phyloP scores from a whole-genome alignment of 208 protist genomes.

The Leptomonas pyrrhocoris region DNA sequence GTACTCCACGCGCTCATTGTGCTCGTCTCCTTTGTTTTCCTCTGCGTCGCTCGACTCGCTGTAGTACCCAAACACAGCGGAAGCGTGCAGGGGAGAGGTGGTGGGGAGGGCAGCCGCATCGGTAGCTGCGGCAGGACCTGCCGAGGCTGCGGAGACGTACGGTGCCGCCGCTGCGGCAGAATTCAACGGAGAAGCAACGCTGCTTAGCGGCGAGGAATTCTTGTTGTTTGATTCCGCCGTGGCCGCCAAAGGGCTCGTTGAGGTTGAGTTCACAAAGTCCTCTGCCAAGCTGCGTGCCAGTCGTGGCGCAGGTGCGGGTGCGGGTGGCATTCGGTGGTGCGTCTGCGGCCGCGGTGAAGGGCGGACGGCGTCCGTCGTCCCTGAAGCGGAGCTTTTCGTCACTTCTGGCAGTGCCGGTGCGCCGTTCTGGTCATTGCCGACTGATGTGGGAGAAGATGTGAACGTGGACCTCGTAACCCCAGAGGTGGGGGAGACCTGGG shows the following conservation, averaged over 20 bases:
- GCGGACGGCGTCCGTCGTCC: constrained; percentile 1
- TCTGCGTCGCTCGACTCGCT: constrained; percentile 2
- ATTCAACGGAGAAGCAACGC: not conserved
- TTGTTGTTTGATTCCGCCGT: not conserved
- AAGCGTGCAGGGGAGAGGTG: constrained; percentile 12
- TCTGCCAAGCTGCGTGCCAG: constrained; percentile 31
- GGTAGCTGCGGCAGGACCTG: not conserved
- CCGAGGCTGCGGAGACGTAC: not conserved
- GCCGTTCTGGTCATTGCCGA: not conserved
- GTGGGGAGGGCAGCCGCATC: not conserved
- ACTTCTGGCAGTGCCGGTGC: not conserved
- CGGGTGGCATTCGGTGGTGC: constrained; percentile 9
- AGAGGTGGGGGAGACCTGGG: not conserved
- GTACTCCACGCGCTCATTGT: constrained; percentile 22
- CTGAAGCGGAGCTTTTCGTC: not conserved
- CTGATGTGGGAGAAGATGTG: not conserved
- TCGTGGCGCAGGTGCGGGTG: constrained; percentile 24
- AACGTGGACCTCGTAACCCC: constrained; percentile 6
- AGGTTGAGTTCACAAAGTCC: constrained; percentile 22
- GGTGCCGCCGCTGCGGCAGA: constrained; percentile 2
- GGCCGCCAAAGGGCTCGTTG: constrained; percentile 4
- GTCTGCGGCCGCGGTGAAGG: constrained; percentile 4
- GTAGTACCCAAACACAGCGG: constrained; percentile 19
- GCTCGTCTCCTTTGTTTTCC: not conserved
- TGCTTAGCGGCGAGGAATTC: not conserved